A percentile compares a stretch with the other conserved stretches of the same genome.
Conservation (phyloP, 192 early-diverging fungal genomes). For the Backusella parvicylindrica region DNA sequence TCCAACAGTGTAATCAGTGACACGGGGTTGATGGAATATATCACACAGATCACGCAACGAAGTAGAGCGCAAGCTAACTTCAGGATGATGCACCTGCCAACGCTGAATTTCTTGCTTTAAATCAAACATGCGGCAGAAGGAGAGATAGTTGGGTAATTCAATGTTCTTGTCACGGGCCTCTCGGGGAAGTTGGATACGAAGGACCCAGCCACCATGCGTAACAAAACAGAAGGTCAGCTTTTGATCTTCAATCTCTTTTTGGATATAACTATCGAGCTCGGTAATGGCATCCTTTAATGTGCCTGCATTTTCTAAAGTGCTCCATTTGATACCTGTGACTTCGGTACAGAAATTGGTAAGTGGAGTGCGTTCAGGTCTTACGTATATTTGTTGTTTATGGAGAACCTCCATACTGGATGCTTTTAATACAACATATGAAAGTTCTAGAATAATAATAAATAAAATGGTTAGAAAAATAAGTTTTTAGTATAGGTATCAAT, state of each 20-base stretch:
- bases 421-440: constrained; percentile 49
- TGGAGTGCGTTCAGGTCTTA: constrained; percentile 46
- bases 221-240: constrained; percentile 62
- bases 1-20: constrained; percentile 50
- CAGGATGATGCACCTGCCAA: constrained; percentile 59
- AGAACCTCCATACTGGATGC: constrained; percentile 39
- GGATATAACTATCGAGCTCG: constrained; percentile 49
- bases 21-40: constrained; percentile 45
- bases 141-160: constrained; percentile 51
- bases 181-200: constrained; percentile 64
- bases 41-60: constrained; percentile 61
- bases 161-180: constrained; percentile 66
- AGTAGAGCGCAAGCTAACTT: constrained; percentile 44
- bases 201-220: constrained; percentile 68
- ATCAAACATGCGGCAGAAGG: constrained; percentile 63
- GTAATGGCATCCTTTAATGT: constrained; percentile 52
- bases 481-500: neutral
- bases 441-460: constrained; percentile 31
- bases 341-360: constrained; percentile 57
- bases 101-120: constrained; percentile 61
- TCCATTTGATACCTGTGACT: constrained; percentile 58
- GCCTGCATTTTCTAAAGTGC: constrained; percentile 47
- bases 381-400: constrained; percentile 44
- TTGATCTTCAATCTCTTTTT: constrained; percentile 44
- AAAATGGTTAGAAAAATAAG: neutral